Evolutionary conservation across 805 yeast genomes (phyloP), one percentile per base, ranked within the genome.

Genomic region (Myxozyma sirexii): DNA sequence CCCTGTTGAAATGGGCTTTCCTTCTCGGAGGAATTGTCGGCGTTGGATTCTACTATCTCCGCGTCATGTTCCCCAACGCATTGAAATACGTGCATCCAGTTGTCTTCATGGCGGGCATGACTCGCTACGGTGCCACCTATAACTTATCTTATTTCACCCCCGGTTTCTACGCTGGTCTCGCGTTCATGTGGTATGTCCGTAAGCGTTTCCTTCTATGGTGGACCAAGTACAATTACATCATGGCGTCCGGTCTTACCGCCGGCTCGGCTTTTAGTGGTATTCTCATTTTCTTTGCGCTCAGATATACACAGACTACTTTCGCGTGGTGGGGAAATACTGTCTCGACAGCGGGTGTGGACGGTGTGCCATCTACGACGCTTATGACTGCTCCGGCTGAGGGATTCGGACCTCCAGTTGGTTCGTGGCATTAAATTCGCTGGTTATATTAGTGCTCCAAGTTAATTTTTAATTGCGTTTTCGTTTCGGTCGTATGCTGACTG

Each of bases 211-310:
- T 80, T 51, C 75, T 77, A 48, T 87, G 91, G 91, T 87, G 91
- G 91, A 84, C 85, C 33, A 86, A 85, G 72, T 86, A 86, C 71
- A 85, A 85, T 70, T 85, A 84, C 70, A 80, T 85, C 3, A 74
- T 87, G 53, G 80, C 88, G 24, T 84, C 88, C 23, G 91, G 84
- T 1, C 73, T 87, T 15, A 86, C 86, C 41, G 81, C 86, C 4
- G 89, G 89, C 0, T 79, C 85, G n/a, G 89, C 89, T 0, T 77
- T 84, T 63, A 79, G 86, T 37, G 81, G 87, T 1, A 74, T 86
- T 54, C 57, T 84, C 27, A 80, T 86, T 13, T 85, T 85, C 68
- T 75, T 84, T 67, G 70, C 76, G 3, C 75, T 76, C 15, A 72
- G 72, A 59, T 79, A 75, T 66, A 75, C 78, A 35, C 60, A 71